Percentiles rank a stretch among this genome's conserved stretches.
These are phyloP conservation scores for Phaeosphaeria sp. DNA, from an alignment of 2,329 filamentous ascomycete species.

Conservation along the genomic window DNA sequence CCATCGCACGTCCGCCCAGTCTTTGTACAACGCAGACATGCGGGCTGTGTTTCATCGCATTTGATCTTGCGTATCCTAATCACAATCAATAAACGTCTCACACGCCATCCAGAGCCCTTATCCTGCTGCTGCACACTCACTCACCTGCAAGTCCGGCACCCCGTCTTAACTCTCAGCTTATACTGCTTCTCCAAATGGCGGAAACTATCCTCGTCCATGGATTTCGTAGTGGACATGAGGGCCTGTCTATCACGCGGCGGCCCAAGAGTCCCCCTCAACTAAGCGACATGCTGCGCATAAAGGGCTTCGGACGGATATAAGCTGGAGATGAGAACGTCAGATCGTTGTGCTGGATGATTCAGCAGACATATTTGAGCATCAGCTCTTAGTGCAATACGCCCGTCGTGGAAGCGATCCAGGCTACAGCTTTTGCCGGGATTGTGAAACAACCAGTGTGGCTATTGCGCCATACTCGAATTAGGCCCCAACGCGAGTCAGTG, in stretches of 20 bases:
- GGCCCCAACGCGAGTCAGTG: background rate
- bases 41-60: constrained; percentile 45
- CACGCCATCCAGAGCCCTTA: background rate
- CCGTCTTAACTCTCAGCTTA: constrained; percentile 38
- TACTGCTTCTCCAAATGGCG: constrained; percentile 35
- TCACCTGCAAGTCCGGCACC: constrained; percentile 41
- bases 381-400: background rate
- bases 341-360: background rate
- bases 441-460: background rate
- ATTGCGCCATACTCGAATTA: background rate
- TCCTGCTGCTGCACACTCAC: background rate
- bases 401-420: background rate
- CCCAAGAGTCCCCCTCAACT: background rate
- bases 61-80: constrained; percentile 42
- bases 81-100: background rate
- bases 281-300: background rate
- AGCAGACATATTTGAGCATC: background rate
- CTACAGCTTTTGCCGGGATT: background rate
- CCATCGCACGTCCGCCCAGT: constrained; percentile 46
- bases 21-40: constrained; percentile 42
- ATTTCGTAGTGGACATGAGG: background rate
- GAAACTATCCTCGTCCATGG: constrained; percentile 33
- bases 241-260: too few relatives aligned
- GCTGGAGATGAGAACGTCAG: background rate
- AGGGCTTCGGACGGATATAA: background rate